Evolutionary conservation across 1,284 basidiomycete genomes (phyloP).

Genomic region (Dichomitus squalens): DNA sequence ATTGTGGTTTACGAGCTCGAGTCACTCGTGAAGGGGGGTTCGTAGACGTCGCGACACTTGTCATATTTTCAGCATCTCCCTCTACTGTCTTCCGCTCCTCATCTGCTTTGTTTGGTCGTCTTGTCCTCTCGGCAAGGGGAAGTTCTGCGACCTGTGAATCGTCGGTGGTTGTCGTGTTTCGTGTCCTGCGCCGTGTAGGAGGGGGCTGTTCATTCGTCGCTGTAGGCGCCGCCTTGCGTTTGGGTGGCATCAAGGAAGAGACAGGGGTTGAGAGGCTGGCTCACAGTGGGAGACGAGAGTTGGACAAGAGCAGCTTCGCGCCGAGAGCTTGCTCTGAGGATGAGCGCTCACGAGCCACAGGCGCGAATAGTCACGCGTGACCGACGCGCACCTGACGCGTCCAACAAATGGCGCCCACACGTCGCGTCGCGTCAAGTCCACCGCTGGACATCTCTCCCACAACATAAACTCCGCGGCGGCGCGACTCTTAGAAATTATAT

Average conservation of each 20-base stretch:
- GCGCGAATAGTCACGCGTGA: no score
- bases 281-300: no score
- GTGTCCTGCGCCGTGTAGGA: conserved; percentile 25
- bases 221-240: conserved; percentile 46
- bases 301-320: no score
- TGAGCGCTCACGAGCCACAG: no score
- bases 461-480: background rate
- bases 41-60: background rate
- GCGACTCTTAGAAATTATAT: background rate
- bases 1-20: conserved; percentile 3
- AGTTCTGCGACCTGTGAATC: background rate
- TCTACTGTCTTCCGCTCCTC: background rate
- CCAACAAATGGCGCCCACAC: background rate
- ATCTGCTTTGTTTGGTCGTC: conserved; percentile 6
- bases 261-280: background rate
- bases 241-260: conserved; percentile 41
- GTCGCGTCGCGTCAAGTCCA: background rate
- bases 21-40: background rate
- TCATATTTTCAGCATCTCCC: background rate
- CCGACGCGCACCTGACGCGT: background rate
- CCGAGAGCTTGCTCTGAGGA: no score
- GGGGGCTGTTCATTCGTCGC: conserved; percentile 15
- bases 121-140: conserved; percentile 7
- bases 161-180: conserved; percentile 17
- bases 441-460: background rate